phyloP scores from a whole-genome alignment of 805 yeast genomes.

The Maudiozyma pseudohumilis region DNA sequence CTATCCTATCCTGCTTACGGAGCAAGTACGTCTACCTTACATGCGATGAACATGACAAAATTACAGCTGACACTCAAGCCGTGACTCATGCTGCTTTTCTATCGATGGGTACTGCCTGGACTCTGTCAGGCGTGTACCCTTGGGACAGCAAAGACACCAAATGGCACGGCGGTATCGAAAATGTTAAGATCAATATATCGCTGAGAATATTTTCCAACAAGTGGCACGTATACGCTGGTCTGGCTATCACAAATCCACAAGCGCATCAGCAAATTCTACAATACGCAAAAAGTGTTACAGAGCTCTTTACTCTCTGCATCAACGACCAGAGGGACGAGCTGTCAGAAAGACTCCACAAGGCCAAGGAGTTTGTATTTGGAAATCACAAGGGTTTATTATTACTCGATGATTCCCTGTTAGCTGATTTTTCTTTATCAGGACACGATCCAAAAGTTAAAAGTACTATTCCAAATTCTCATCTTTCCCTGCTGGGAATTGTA shows the following conservation, averaged over 20 bases:
- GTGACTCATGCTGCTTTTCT: conserved; percentile 96
- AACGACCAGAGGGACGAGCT: conserved; percentile 54
- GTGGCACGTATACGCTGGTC: conserved; percentile 97
- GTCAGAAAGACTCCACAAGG: conserved; percentile 46
- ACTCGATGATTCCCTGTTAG: conserved; percentile 69
- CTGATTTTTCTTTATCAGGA: conserved; percentile 64
- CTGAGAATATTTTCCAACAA: conserved; percentile 84
- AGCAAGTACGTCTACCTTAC: conserved; percentile 69
- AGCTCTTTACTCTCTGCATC: conserved; percentile 74
- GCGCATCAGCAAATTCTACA: conserved; percentile 89
- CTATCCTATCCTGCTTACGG: conserved; percentile 58
- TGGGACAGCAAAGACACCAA: conserved; percentile 49
- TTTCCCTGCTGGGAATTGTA: conserved; percentile 80
- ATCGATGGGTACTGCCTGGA: conserved; percentile 97
- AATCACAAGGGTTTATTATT: conserved; percentile 49
- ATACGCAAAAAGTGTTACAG: conserved; percentile 77
- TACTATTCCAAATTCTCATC: conserved; percentile 66
- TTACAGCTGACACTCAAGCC: conserved; percentile 97
- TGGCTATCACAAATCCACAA: conserved; percentile 90
- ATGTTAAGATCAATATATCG: conserved; percentile 90
- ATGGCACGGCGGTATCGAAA: conserved; percentile 92
- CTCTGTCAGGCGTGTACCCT: conserved; percentile 69
- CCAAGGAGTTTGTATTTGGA: conserved; percentile 70
- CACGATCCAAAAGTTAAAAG: conserved; percentile 50
- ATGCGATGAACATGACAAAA: conserved; percentile 85